phyloP scores from a whole-genome alignment of 495 filamentous ascomycete species.

The Daldinia bambusicola region DNA sequence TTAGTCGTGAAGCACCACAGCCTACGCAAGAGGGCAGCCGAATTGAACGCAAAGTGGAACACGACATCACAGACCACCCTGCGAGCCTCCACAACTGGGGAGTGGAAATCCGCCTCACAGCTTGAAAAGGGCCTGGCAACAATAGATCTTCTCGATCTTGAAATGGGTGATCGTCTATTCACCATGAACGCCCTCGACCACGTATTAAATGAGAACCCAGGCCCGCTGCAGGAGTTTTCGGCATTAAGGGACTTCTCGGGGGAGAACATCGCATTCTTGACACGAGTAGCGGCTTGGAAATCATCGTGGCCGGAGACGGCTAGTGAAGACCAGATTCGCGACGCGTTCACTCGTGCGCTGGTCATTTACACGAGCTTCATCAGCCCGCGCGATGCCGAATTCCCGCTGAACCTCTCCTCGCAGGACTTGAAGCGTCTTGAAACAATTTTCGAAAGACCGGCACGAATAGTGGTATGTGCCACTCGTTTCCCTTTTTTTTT shows the following conservation, averaged over 20 bases:
- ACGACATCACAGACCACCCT: constrained; percentile 30
- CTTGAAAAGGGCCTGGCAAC: constrained; percentile 49
- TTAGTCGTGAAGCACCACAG: constrained; percentile 56
- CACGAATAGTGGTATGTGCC: constrained; percentile 28
- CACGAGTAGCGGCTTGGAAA: constrained; percentile 64
- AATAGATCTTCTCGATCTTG: constrained; percentile 47
- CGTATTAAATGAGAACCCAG: constrained; percentile 60
- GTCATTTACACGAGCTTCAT: constrained; percentile 65
- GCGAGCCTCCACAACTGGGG: constrained; percentile 35
- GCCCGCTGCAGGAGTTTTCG: constrained; percentile 64
- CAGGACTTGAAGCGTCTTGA: constrained; percentile 60
- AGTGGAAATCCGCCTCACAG: constrained; percentile 46
- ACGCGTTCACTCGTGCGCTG: constrained; percentile 60
- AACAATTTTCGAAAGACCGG: constrained; percentile 58
- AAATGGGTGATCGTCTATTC: constrained; percentile 51
- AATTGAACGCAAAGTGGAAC: constrained; percentile 39
- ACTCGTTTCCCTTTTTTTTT: neutral
- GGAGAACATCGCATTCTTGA: constrained; percentile 71
- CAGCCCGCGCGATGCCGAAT: constrained; percentile 61
- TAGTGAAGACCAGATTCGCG: constrained; percentile 43
- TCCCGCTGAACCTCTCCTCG: constrained; percentile 67
- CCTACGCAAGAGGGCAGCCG: constrained; percentile 49
- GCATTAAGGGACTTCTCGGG: constrained; percentile 68
- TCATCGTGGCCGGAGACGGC: constrained; percentile 41
- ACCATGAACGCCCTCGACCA: constrained; percentile 67